phyloP scores from a whole-genome alignment of 2,329 filamentous ascomycete species.

The Lachnellula cervina region DNA sequence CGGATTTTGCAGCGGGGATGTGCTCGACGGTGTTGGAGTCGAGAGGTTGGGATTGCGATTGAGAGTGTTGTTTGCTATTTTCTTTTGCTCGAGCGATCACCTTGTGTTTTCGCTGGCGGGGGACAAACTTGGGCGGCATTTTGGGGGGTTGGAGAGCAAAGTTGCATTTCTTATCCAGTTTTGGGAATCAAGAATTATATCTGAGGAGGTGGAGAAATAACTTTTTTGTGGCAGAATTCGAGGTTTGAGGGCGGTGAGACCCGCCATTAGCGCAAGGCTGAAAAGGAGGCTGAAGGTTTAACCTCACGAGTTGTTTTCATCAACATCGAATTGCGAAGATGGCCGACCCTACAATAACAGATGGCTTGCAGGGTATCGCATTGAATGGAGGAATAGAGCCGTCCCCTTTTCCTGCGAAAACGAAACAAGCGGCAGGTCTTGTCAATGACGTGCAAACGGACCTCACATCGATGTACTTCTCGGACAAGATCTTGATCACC shows the following conservation, averaged over 20 bases:
- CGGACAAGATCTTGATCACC: conserved; percentile 87
- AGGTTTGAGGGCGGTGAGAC: conserved; percentile 4
- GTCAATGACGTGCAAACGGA: conserved; percentile 69
- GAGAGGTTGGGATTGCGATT: conserved; percentile 25
- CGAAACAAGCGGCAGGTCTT: conserved; percentile 44
- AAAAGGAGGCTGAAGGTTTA: conserved; percentile 12
- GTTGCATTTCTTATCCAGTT: background rate
- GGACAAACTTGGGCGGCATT: conserved; percentile 46
- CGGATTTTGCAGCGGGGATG: conserved; percentile 41
- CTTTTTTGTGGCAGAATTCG: background rate
- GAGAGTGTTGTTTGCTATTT: conserved; percentile 33
- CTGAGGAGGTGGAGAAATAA: too few species aligned
- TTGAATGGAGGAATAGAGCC: conserved; percentile 14
- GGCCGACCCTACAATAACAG: conserved; percentile 12
- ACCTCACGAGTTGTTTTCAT: background rate
- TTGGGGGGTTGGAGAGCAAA: background rate
- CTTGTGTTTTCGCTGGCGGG: conserved; percentile 63
- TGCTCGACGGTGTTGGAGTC: conserved; percentile 55
- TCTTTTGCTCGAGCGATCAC: conserved; percentile 59
- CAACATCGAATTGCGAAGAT: conserved; percentile 11
- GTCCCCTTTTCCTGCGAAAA: conserved; percentile 25
- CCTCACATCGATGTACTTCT: conserved; percentile 67
- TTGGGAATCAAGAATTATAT: too few species aligned
- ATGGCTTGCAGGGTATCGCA: conserved; percentile 9
- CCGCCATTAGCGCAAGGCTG: conserved; percentile 8